Conservation (phyloP, 768 basidiomycete species). For the Hemileccinum rubropunctum region DNA sequence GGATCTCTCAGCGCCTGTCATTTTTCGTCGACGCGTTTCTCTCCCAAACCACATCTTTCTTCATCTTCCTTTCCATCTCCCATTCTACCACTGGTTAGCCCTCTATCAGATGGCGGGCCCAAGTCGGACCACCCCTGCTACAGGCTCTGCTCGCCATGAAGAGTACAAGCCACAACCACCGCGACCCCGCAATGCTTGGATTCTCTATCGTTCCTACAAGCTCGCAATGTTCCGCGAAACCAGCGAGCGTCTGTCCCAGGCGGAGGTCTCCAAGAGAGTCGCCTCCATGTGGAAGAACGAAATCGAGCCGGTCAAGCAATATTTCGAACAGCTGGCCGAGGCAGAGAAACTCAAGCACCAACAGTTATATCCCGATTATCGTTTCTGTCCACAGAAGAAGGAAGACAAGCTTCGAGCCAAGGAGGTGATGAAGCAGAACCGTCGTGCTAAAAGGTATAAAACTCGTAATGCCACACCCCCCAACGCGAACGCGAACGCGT, state of each 20-base stretch:
- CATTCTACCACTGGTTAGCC: constrained; percentile 2
- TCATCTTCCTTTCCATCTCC: constrained; percentile 15
- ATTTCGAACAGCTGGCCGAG: constrained; percentile 55
- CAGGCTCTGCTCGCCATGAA: constrained; percentile 3
- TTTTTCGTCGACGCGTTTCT: constrained; percentile 31
- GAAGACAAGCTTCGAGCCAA: constrained; percentile 44
- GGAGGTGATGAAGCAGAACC: constrained; percentile 37
- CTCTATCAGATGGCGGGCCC: constrained; percentile 23
- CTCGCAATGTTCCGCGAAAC: constrained; percentile 28
- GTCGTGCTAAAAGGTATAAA: constrained; percentile 22
- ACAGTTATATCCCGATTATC: constrained; percentile 52
- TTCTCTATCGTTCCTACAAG: constrained; percentile 69
- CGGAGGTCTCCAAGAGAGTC: constrained; percentile 62
- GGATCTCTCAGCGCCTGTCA: constrained; percentile 16
- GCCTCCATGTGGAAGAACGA: constrained; percentile 64
- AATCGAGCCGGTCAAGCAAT: constrained; percentile 40
- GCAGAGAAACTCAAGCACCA: constrained; percentile 51
- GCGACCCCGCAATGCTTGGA: constrained; percentile 82
- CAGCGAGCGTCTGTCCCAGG: constrained; percentile 45
- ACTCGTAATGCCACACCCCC: constrained; percentile 18
- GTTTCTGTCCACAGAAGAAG: constrained; percentile 54
- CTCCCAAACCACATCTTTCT: constrained; percentile 18
- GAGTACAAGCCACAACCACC: constrained; percentile 40
- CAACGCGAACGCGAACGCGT: background rate
- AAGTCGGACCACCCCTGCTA: constrained; percentile 3